phyloP scores from a whole-genome alignment of 177 flowering plant species.

The Tripterygium wilfordii region DNA sequence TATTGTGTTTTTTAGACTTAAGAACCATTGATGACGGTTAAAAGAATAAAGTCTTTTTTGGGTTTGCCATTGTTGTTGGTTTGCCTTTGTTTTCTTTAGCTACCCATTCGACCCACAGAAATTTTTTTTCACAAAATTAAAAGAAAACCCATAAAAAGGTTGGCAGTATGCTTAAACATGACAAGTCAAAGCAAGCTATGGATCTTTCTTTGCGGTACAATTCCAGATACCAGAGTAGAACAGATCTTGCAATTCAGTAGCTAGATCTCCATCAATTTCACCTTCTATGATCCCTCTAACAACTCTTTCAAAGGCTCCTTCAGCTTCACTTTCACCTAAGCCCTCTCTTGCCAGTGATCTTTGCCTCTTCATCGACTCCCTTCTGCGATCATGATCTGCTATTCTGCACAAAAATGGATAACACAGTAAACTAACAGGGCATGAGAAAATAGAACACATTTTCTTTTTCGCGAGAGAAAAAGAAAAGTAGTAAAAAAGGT shows the following conservation, averaged over 20 bases:
- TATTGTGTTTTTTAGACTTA: too few relatives aligned
- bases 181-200: too few relatives aligned
- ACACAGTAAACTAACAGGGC: background rate
- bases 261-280: constrained; percentile 13
- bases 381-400: constrained; percentile 50
- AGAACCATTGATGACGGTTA: too few relatives aligned
- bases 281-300: constrained; percentile 15
- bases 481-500: constrained; percentile 5
- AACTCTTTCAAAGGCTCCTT: too few relatives aligned
- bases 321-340: constrained; percentile 10
- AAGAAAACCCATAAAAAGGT: too few relatives aligned
- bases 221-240: constrained; percentile 2
- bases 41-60: too few relatives aligned
- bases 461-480: background rate
- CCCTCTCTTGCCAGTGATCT: constrained; percentile 21
- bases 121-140: too few relatives aligned
- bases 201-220: constrained; percentile 29
- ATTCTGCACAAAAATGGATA: constrained; percentile 20
- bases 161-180: too few relatives aligned
- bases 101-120: too few relatives aligned
- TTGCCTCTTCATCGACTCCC: constrained; percentile 33
- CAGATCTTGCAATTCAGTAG: constrained; percentile 9
- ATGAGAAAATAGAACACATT: background rate
- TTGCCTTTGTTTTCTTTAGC: too few relatives aligned
- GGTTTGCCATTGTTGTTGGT: too few relatives aligned